Conservation (phyloP, 768 basidiomycete species). For the Naganishia kalamii region DNA sequence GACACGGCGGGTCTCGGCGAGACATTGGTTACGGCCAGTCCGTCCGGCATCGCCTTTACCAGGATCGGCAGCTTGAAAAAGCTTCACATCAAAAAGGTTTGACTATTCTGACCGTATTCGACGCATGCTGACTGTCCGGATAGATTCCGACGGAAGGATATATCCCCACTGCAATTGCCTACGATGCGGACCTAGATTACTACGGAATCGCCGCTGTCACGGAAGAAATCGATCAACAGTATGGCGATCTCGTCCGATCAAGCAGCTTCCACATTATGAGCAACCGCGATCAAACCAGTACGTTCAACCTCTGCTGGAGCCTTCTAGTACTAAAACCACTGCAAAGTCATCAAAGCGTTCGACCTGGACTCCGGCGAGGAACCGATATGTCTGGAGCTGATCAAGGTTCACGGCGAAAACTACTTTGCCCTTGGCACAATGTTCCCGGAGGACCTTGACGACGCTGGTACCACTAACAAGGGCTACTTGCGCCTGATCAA, state of each 20-base stretch:
- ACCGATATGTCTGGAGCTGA: slow-evolving; percentile 31
- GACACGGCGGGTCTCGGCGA: slow-evolving; percentile 25
- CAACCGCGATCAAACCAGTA: slow-evolving; percentile 27
- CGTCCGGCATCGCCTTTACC: slow-evolving; percentile 28
- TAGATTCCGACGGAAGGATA: slow-evolving; percentile 30
- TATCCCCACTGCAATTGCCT: slow-evolving; percentile 7
- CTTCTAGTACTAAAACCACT: neutral
- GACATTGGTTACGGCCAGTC: slow-evolving; percentile 30
- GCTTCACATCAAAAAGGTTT: slow-evolving; percentile 38
- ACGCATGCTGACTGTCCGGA: neutral
- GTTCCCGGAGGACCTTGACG: slow-evolving; percentile 30
- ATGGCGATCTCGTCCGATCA: slow-evolving; percentile 34
- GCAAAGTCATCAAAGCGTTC: slow-evolving; percentile 30
- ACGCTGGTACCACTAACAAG: slow-evolving; percentile 24
- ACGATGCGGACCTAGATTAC: neutral
- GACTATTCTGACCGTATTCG: neutral
- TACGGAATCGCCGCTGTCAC: slow-evolving; percentile 2
- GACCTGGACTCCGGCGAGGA: slow-evolving; percentile 29
- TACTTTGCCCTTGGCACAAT: slow-evolving; percentile 41
- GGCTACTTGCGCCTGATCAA: slow-evolving; percentile 20
- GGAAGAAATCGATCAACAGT: slow-evolving; percentile 30
- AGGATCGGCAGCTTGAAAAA: slow-evolving; percentile 39
- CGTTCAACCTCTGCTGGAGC: neutral
- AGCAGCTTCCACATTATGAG: slow-evolving; percentile 34
- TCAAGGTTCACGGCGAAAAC: slow-evolving; percentile 27